Conservation (phyloP, 305 asterid species). For the Vinca major region DNA sequence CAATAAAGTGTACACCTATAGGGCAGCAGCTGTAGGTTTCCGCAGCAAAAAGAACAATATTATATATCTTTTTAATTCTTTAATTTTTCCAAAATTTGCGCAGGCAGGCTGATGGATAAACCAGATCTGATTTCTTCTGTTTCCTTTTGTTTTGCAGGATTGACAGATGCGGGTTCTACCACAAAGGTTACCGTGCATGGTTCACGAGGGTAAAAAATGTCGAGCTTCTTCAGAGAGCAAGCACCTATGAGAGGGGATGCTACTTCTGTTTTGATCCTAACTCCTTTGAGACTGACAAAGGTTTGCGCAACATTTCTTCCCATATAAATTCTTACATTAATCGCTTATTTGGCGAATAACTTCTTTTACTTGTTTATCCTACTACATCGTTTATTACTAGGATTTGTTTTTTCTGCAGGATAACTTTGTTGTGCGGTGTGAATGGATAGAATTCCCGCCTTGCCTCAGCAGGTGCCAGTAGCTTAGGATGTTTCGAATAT, state of each 20-base stretch:
- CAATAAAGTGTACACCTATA: no score
- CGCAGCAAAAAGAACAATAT: not conserved
- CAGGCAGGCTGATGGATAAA: not conserved
- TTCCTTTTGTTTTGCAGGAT: conserved; percentile 30
- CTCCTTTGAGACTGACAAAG: conserved; percentile 69
- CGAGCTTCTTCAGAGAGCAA: conserved; percentile 67
- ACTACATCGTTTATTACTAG: conserved; percentile 1
- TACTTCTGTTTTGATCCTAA: conserved; percentile 73
- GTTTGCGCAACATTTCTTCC: conserved; percentile 25
- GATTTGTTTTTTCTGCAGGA: conserved; percentile 41
- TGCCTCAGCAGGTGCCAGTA: not conserved
- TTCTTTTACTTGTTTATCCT: not conserved
- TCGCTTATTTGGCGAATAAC: not conserved
- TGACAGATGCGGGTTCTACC: conserved; percentile 81
- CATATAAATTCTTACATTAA: conserved; percentile 10
- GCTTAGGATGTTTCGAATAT: conserved; percentile 1
- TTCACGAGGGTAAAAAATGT: conserved; percentile 48
- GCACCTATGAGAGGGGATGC: conserved; percentile 61
- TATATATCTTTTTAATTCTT: not conserved
- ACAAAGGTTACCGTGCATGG: conserved; percentile 63
- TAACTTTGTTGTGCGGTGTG: conserved; percentile 64
- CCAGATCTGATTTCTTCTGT: not conserved
- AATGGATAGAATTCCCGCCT: conserved; percentile 54
- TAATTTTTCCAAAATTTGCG: not conserved
- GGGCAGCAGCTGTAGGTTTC: not conserved